Conservation (phyloP, 495 filamentous ascomycete genomes). For the Neurospora sp. region DNA sequence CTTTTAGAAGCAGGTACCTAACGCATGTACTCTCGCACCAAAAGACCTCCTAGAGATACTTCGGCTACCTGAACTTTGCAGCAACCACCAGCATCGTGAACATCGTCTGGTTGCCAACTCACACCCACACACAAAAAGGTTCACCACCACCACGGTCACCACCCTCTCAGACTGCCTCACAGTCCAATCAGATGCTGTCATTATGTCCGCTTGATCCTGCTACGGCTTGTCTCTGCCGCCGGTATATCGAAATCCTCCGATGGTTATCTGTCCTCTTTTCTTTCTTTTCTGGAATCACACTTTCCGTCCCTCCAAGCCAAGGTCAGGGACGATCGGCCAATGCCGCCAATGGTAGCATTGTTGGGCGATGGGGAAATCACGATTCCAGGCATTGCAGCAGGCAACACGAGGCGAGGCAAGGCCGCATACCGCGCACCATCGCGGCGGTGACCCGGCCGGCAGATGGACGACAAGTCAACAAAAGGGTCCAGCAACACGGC, state of each 20-base stretch:
- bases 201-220: not conserved
- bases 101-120: conserved; percentile 21
- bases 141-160: too few relatives aligned
- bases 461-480: not conserved
- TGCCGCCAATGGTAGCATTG: conserved; percentile 4
- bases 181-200: not conserved
- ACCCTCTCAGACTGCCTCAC: not conserved
- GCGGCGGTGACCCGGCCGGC: not conserved
- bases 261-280: not conserved
- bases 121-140: too few relatives aligned
- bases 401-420: not conserved
- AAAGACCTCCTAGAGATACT: not conserved
- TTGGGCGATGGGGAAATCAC: not conserved
- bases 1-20: not conserved
- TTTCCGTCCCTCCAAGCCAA: not conserved
- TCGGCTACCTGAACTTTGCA: not conserved
- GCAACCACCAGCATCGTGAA: conserved; percentile 11
- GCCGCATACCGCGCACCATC: not conserved
- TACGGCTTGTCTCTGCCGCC: not conserved
- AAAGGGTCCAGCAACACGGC: not conserved
- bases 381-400: not conserved
- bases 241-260: not conserved
- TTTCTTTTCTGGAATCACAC: conserved; percentile 2
- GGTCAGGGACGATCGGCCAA: conserved; percentile 9
- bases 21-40: not conserved